A percentile compares a stretch with the other conserved stretches of the same genome.
Evolutionary conservation across 2,329 filamentous ascomycete genomes (phyloP).

Genomic region (Aspergillus hiratsukae): DNA sequence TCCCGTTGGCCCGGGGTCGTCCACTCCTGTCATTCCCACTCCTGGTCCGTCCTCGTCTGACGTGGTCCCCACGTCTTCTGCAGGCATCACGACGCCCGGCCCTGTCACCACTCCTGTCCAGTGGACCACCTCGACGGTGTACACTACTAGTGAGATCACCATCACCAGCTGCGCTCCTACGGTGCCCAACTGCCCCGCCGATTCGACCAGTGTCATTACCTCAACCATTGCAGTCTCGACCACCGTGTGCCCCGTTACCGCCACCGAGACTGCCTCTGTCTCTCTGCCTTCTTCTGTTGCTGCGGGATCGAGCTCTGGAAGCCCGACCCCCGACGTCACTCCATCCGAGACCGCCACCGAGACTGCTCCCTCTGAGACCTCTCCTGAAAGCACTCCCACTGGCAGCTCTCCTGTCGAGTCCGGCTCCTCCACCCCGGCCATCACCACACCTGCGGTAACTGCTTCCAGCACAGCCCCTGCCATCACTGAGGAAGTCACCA

Average conservation of each 20-base stretch:
- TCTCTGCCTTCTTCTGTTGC: background rate
- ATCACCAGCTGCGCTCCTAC: slow-evolving; percentile 39
- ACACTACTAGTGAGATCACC: slow-evolving; percentile 33
- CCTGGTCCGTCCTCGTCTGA: slow-evolving; percentile 12
- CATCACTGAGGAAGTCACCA: slow-evolving; percentile 11
- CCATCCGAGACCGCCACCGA: background rate
- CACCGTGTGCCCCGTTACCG: slow-evolving; percentile 52
- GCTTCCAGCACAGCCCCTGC: slow-evolving; percentile 7
- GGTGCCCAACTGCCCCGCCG: slow-evolving; percentile 49
- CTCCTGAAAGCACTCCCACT: slow-evolving; percentile 5
- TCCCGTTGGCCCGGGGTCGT: slow-evolving; percentile 1
- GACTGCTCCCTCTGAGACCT: slow-evolving; percentile 1
- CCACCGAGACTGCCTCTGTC: slow-evolving; percentile 21
- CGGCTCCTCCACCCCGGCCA: slow-evolving; percentile 4
- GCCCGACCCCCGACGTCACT: slow-evolving; percentile 3
- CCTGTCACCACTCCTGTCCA: slow-evolving; percentile 15
- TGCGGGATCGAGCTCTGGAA: background rate
- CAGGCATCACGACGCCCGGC: slow-evolving; percentile 8
- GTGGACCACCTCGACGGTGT: slow-evolving; percentile 36
- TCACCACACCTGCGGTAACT: slow-evolving; percentile 12
- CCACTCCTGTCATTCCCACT: slow-evolving; percentile 11
- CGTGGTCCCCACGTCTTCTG: background rate
- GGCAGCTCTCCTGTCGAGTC: slow-evolving; percentile 14
- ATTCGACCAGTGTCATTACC: slow-evolving; percentile 48
- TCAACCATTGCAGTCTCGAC: slow-evolving; percentile 56